Percentiles rank a stretch among this genome's conserved stretches.
phyloP scores from a whole-genome alignment of 441 rosid genomes.

The Brassica hybrid region DNA sequence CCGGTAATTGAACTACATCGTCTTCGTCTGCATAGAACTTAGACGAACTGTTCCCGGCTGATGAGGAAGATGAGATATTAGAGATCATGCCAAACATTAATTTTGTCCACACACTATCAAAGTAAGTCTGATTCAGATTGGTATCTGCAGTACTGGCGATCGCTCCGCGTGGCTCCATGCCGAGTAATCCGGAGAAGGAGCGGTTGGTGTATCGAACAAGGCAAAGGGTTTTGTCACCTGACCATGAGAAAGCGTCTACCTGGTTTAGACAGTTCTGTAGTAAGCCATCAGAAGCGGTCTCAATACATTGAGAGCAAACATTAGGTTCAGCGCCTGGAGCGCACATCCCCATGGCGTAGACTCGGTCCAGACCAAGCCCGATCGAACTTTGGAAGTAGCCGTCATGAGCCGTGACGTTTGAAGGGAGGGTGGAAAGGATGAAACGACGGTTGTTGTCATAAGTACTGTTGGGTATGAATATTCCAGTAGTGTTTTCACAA shows the following conservation, averaged over 20 bases:
- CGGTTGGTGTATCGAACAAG: constrained; percentile 38
- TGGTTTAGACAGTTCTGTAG: constrained; percentile 39
- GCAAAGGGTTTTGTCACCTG: constrained; percentile 39
- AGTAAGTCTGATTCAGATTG: not conserved
- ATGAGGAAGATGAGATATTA: not conserved
- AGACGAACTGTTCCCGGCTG: not conserved
- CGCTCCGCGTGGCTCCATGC: constrained; percentile 8
- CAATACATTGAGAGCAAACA: constrained; percentile 47
- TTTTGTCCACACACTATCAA: constrained; percentile 15
- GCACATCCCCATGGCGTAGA: constrained; percentile 44
- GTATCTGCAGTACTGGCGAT: not conserved
- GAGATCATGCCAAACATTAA: not conserved
- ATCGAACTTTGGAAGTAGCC: constrained; percentile 28
- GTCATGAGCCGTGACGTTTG: constrained; percentile 27
- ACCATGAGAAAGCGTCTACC: constrained; percentile 46
- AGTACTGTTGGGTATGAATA: constrained; percentile 22
- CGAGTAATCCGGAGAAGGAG: constrained; percentile 14
- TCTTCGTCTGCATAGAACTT: not conserved
- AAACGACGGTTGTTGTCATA: constrained; percentile 36
- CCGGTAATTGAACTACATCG: not conserved
- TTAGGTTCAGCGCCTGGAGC: constrained; percentile 40
- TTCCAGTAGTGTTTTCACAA: not conserved
- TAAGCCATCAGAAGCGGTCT: constrained; percentile 15
- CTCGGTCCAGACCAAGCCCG: constrained; percentile 18
- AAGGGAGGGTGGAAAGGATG: constrained; percentile 20